phyloP scores from a whole-genome alignment of 73 alveolate genomes.

The Uronychia setigera region DNA sequence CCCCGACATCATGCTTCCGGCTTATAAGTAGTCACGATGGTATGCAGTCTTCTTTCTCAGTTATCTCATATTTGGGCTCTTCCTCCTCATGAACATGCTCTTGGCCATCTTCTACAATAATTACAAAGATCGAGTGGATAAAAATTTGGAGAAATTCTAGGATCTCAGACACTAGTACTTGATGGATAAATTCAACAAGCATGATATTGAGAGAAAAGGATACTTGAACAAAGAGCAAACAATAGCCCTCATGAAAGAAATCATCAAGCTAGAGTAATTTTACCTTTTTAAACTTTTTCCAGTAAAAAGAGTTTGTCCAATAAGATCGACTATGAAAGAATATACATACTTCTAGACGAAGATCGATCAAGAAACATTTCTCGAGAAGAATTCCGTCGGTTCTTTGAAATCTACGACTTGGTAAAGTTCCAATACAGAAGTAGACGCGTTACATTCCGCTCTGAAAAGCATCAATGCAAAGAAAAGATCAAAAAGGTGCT shows the following conservation, averaged over 20 bases:
- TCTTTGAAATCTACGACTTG: constrained; percentile 53
- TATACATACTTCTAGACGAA: background rate
- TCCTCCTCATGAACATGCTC: constrained; percentile 57
- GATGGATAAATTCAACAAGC: constrained; percentile 13
- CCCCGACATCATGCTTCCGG: constrained; percentile 59
- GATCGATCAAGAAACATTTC: constrained; percentile 22
- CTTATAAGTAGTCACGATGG: constrained; percentile 1
- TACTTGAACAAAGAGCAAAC: constrained; percentile 39
- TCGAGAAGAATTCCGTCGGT: constrained; percentile 28
- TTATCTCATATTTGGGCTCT: constrained; percentile 18
- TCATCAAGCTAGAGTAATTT: background rate
- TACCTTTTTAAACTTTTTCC: background rate
- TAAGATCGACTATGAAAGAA: background rate
- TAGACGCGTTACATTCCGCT: background rate
- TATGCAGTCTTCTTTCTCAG: constrained; percentile 39
- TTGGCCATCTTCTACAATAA: constrained; percentile 64
- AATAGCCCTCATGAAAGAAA: background rate
- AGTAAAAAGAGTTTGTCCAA: background rate
- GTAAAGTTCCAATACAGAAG: constrained; percentile 22
- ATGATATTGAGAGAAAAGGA: constrained; percentile 40
- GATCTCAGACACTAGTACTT: constrained; percentile 15
- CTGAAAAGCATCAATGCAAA: background rate
- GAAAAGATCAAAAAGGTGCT: background rate
- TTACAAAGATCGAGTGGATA: constrained; percentile 36
- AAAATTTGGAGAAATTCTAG: constrained; percentile 4